phyloP scores from a whole-genome alignment of 2,329 filamentous ascomycete species.

The Didymella sp. region DNA sequence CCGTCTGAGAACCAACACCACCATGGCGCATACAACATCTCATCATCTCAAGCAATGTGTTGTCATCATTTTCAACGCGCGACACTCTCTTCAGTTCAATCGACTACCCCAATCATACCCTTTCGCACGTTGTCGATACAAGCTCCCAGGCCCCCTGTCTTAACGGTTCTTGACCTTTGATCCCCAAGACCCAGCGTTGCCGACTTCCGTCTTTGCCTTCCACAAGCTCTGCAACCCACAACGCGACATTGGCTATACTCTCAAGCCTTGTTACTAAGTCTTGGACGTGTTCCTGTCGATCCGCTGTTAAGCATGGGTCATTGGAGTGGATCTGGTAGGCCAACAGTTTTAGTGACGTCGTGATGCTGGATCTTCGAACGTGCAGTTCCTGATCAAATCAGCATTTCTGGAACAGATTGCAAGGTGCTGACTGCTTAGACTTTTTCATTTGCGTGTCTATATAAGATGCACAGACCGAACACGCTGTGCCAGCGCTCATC shows the following conservation, averaged over 20 bases:
- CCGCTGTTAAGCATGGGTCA: not conserved
- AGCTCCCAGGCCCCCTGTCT: constrained; percentile 18
- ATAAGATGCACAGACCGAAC: no score
- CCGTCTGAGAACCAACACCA: not conserved
- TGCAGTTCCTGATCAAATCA: no score
- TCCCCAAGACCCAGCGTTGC: constrained; percentile 20
- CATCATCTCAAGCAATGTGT: not conserved
- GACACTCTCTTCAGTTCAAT: not conserved
- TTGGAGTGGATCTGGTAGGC: not conserved
- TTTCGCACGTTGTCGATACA: constrained; percentile 18
- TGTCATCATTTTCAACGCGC: not conserved
- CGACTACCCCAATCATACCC: not conserved
- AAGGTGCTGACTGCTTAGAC: no score
- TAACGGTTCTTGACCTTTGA: constrained; percentile 7
- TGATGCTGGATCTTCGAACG: no score
- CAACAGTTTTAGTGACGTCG: no score
- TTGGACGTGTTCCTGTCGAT: constrained; percentile 1
- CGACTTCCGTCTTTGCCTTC: constrained; percentile 25
- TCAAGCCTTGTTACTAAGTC: constrained; percentile 10
- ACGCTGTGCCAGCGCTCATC: no score
- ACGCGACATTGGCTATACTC: constrained; percentile 6
- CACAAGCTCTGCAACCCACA: constrained; percentile 10
- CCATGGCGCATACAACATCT: not conserved
- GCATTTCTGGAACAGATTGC: no score
- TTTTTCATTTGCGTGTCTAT: no score